Percentiles rank a stretch among this genome's conserved stretches.
These are phyloP conservation scores for Xylogone sp. DNA, from an alignment of 2,329 filamentous ascomycete genomes.

Conservation along the genomic window DNA sequence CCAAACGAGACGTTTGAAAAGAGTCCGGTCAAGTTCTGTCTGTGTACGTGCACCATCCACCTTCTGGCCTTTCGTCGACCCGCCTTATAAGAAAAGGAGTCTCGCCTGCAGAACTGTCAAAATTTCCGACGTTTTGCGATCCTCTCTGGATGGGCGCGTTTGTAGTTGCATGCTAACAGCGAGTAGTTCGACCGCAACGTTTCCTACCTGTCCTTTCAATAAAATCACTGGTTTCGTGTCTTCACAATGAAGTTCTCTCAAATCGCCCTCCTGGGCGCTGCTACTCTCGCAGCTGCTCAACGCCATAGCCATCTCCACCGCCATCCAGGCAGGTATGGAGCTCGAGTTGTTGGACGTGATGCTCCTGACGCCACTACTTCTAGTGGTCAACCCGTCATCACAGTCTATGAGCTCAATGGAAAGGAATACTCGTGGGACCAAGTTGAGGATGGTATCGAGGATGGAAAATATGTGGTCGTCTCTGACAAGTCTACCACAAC, in stretches of 20 bases:
- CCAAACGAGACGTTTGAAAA: no score
- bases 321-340: conserved; percentile 52
- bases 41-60: not conserved
- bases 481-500: conserved; percentile 48
- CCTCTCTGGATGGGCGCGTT: not conserved
- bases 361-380: conserved; percentile 31
- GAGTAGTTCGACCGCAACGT: not conserved
- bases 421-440: conserved; percentile 55
- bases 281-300: conserved; percentile 52
- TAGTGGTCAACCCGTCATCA: conserved; percentile 56
- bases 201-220: conserved; percentile 14
- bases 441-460: conserved; percentile 67
- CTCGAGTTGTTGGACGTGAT: conserved; percentile 43
- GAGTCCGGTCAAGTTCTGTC: not conserved
- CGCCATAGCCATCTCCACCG: conserved; percentile 57
- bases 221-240: conserved; percentile 23
- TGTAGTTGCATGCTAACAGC: not conserved
- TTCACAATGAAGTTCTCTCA: conserved; percentile 30
- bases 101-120: not conserved
- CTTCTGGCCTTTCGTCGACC: not conserved
- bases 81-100: not conserved
- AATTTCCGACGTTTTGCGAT: not conserved
- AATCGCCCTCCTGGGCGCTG: conserved; percentile 28
- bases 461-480: conserved; percentile 66
- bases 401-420: conserved; percentile 70